phyloP scores from a whole-genome alignment of 1,284 basidiomycete genomes.

The Ceraceosorus bombacis region DNA sequence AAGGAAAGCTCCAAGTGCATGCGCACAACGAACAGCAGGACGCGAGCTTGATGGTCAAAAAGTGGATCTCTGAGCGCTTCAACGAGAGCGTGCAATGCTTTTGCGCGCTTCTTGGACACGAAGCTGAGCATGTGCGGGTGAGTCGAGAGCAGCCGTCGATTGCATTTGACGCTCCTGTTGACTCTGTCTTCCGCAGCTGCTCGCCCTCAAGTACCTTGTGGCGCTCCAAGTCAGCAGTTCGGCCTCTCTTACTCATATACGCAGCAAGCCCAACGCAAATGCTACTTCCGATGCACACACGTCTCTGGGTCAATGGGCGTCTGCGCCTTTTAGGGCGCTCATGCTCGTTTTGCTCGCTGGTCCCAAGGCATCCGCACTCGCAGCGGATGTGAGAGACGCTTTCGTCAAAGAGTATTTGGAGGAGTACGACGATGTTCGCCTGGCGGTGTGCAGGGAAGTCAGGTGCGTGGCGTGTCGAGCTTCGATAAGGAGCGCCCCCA shows the following conservation, averaged over 20 bases:
- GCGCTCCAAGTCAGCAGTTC: no score
- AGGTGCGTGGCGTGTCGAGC: conserved; percentile 22
- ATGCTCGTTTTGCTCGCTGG: conserved; percentile 27
- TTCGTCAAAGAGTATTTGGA: conserved; percentile 37
- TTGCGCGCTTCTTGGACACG: conserved; percentile 24
- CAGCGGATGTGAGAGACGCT: conserved; percentile 28
- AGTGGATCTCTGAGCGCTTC: conserved; percentile 40
- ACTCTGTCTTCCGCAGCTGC: background rate
- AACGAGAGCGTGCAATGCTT: conserved; percentile 32
- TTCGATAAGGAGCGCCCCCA: background rate
- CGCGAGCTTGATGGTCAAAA: conserved; percentile 22
- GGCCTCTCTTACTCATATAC: no score
- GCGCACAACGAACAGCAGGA: conserved; percentile 11
- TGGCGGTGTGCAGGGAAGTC: conserved; percentile 82
- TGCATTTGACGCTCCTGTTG: conserved; percentile 10
- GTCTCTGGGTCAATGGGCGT: conserved; percentile 16
- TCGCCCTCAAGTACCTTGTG: background rate
- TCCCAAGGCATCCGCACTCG: conserved; percentile 9
- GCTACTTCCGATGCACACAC: no score
- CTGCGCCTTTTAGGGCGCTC: conserved; percentile 26
- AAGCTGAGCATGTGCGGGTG: conserved; percentile 18
- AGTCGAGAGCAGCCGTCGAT: conserved; percentile 22
- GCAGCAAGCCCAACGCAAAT: no score
- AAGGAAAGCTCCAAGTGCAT: conserved; percentile 7
- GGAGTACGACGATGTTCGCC: conserved; percentile 66